Base-by-base conservation (phyloP, 1,284 basidiomycete genomes). In the Irpex sp. region DNA sequence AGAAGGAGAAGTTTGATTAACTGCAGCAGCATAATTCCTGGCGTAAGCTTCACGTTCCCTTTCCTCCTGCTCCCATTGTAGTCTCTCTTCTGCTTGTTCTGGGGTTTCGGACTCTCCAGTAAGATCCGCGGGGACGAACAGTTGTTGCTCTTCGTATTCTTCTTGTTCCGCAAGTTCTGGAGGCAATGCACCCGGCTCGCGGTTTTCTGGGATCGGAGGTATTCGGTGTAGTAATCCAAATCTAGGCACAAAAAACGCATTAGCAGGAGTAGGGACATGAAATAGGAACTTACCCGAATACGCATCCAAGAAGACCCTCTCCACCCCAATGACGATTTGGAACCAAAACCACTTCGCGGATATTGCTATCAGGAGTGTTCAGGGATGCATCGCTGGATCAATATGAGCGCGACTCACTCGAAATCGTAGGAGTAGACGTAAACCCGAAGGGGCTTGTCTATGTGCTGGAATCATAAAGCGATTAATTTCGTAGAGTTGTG, bases 371-470 rank as follows among this genome's bases (percentile, higher is more conserved):
- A 37, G 55, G 37, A 61, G 51, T 52, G 61, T 64, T 8, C 21
- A 60, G 63, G 59, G 62, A 65, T 17, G 13, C 15, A 64, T 15
- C 57, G 19, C 57, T 17, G 49, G 47, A 71, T 68, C 60, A 75
- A 54, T 19, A 64, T 5, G 52, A 51, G 6, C 58, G 49, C 47
- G n/a, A 82, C 93, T 67, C 76, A 96, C 94, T 99, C 96, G 71
- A 98, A 97, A 77, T 98, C 97, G 68, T 94, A 90, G 52, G 96
- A 98, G 77, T 98, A 98, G 5, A 98, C 96, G 73, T 97, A 98
- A 31, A 98, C 89, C 49, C 94, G 82, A 47, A 98, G 77, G 5
- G 96, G 93, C 75, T 94, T 96, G 71, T 98, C 96, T 60, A 93
- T 85, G 76, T 98, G 95, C 92, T 96, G 68, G 7, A 64, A 51